phyloP scores from a whole-genome alignment of 208 protist species.

The Naegleria lovaniensis region DNA sequence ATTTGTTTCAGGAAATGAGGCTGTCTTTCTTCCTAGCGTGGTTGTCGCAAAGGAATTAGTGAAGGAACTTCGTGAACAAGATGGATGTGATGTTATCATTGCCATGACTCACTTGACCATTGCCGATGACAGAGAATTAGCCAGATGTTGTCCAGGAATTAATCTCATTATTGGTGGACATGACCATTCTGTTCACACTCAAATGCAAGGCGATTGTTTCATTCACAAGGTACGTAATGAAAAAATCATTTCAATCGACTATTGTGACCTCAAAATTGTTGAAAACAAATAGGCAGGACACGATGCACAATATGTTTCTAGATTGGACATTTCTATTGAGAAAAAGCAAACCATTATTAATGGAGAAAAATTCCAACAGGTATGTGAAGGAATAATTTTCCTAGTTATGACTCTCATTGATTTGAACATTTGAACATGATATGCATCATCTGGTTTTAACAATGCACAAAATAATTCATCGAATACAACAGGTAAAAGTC shows the following conservation, averaged over 20 bases:
- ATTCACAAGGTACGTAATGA: background rate
- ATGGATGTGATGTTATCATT: background rate
- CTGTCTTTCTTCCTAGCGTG: background rate
- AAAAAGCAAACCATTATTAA: background rate
- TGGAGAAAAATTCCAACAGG: background rate
- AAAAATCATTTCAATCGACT: no score
- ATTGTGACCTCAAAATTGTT: no score
- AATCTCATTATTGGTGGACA: background rate
- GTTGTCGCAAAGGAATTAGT: background rate
- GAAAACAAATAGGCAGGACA: background rate
- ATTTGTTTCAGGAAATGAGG: background rate
- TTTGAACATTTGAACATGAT: no score
- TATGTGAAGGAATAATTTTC: no score
- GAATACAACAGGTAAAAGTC: background rate
- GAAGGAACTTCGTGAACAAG: background rate
- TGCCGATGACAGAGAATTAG: background rate
- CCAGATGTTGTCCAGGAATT: background rate
- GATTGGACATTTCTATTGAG: background rate
- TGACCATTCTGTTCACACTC: background rate
- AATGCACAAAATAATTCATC: no score
- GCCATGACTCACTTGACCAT: constrained; percentile 6
- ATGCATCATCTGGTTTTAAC: no score
- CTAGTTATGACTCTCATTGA: no score
- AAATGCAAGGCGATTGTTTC: background rate
- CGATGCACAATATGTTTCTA: background rate